Base-by-base conservation (phyloP, 805 yeast species). In the Myxozyma mucilagina region DNA sequence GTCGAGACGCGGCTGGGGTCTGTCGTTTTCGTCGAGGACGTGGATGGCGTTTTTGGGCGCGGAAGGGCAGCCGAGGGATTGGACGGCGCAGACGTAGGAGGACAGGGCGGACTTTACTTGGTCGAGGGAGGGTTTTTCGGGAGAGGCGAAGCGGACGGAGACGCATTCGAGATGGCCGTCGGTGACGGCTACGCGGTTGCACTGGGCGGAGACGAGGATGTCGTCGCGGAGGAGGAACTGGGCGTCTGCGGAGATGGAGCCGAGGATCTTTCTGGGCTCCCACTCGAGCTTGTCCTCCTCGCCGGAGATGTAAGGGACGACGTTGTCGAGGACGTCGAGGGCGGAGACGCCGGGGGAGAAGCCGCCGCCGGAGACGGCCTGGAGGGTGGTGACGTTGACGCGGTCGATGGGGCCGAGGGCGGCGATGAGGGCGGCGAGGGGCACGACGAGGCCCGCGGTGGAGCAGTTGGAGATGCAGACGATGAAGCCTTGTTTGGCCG, bases 81-180 rank as follows among this genome's bases (percentile, higher is more conserved):
- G 80, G 57, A 97, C 96, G 66, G n/a, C n/a, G n/a, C n/a, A n/a
- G n/a, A n/a, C n/a, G n/a, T n/a, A n/a, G n/a, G n/a, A n/a, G n/a
- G n/a, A 92, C 97, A 75, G 96, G 89, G 8, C 79, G 84, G 78
- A 89, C 75, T 91, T 90, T 61, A 94, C 84, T 68, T 88, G 83
- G 50, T 88, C 97, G 20, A 90, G 79, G 10, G 91, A 81, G 58
- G 99, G 99, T 51, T 96, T 86, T 20, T 91, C 90, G 75, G 86
- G 81, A 71, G 86, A 82, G 71, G 85, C 86, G 77, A 94, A 94
- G 76, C 85, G 84, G 67, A 94, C 79, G 11, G 97, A 84, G 63
- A 94, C 89, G 77, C 97, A 90, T 74, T 90, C 98, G 53, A 97
- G 93, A 78, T 94, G 99, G 61, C 99, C 99, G 74, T 94, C 99